Evolutionary conservation across 495 filamentous ascomycete genomes (phyloP).

Genomic region (Penicillium canariense): DNA sequence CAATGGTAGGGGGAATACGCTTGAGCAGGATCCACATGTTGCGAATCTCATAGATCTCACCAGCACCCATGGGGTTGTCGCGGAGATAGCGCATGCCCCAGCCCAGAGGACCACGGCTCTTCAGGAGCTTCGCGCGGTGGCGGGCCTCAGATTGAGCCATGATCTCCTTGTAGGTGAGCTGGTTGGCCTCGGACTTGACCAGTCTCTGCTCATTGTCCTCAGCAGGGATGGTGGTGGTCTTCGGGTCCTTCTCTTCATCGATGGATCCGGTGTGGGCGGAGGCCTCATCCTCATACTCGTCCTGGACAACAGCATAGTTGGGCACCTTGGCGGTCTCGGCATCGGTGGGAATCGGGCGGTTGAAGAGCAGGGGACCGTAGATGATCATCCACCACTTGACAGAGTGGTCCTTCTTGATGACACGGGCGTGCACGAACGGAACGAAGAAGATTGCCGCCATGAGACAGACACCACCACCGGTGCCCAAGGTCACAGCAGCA

Average conservation of each 20-base stretch:
- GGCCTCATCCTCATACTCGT: slow-evolving; percentile 32
- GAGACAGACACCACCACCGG: slow-evolving; percentile 48
- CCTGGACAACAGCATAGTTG: slow-evolving; percentile 54
- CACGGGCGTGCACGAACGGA: slow-evolving; percentile 51
- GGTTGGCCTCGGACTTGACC: slow-evolving; percentile 37
- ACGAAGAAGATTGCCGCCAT: slow-evolving; percentile 59
- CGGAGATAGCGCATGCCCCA: slow-evolving; percentile 71
- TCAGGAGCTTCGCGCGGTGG: slow-evolving; percentile 53
- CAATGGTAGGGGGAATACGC: slow-evolving; percentile 59
- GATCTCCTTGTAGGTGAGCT: slow-evolving; percentile 55
- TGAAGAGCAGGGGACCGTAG: slow-evolving; percentile 52
- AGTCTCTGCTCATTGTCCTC: slow-evolving; percentile 46
- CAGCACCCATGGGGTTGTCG: slow-evolving; percentile 65
- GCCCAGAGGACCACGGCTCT: slow-evolving; percentile 59
- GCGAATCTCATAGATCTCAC: slow-evolving; percentile 63
- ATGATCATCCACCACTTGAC: slow-evolving; percentile 55
- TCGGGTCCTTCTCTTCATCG: slow-evolving; percentile 32
- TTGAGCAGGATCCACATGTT: slow-evolving; percentile 58
- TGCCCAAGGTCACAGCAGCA: slow-evolving; percentile 54
- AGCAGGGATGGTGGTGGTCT: slow-evolving; percentile 13
- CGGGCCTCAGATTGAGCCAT: slow-evolving; percentile 47
- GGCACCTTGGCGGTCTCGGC: slow-evolving; percentile 48
- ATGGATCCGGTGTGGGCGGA: slow-evolving; percentile 26
- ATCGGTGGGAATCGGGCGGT: slow-evolving; percentile 38
- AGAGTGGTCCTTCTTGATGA: slow-evolving; percentile 53